Conservation (phyloP, 805 yeast genomes). For the Candida anglica region DNA sequence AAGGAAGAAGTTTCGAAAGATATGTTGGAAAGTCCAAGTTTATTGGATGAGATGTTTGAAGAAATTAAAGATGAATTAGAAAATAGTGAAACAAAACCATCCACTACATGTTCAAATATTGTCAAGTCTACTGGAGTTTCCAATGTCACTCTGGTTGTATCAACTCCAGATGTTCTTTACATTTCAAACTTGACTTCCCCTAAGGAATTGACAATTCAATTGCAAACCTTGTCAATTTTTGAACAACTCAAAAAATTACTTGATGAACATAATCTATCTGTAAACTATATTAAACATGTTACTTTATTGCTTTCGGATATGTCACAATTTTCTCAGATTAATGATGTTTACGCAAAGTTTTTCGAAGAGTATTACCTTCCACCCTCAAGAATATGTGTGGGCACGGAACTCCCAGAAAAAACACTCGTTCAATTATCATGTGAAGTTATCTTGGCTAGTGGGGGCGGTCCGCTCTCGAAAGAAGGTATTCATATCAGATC, state of each 20-base stretch:
- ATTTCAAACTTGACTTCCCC: slow-evolving; percentile 24
- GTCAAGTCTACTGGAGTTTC: neutral
- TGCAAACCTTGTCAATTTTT: slow-evolving; percentile 51
- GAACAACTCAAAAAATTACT: slow-evolving; percentile 35
- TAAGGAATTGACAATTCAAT: slow-evolving; percentile 12
- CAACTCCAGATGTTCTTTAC: slow-evolving; percentile 11
- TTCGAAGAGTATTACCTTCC: slow-evolving; percentile 63
- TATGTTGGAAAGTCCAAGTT: slow-evolving; percentile 24
- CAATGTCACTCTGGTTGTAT: neutral
- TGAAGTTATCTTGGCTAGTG: slow-evolving; percentile 29
- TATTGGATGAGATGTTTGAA: slow-evolving; percentile 40
- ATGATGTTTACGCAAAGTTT: slow-evolving; percentile 51
- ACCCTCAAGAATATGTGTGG: slow-evolving; percentile 86
- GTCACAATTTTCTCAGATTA: slow-evolving; percentile 59
- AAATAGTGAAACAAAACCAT: neutral
- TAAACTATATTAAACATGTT: slow-evolving; percentile 53
- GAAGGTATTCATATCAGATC: slow-evolving; percentile 88
- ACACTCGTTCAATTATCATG: slow-evolving; percentile 57
- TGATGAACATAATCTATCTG: slow-evolving; percentile 19
- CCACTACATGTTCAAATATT: neutral
- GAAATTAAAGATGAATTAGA: slow-evolving; percentile 21
- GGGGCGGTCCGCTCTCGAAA: slow-evolving; percentile 29
- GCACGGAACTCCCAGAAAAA: slow-evolving; percentile 44
- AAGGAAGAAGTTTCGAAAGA: slow-evolving; percentile 20
- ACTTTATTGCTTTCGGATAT: slow-evolving; percentile 62